These are phyloP conservation scores for Choiromyces venosus DNA, from an alignment of 495 filamentous ascomycete species.

Conservation along the genomic window DNA sequence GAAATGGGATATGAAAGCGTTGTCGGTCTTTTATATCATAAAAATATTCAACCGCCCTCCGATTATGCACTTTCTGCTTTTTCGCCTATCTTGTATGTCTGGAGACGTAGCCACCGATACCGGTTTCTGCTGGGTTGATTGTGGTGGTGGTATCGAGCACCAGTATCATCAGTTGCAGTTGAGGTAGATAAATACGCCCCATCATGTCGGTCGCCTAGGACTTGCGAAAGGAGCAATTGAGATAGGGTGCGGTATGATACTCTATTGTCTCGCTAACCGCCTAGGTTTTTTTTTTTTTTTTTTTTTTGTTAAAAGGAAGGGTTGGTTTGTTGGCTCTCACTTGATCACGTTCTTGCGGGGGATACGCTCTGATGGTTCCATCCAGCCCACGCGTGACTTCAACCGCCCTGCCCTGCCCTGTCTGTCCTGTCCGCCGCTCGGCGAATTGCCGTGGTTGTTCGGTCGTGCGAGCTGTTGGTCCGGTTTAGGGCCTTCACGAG, in stretches of 20 bases:
- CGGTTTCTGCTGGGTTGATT: background rate
- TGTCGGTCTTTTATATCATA: background rate
- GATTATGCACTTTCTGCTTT: conserved; percentile 28
- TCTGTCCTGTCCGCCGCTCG: conserved; percentile 8
- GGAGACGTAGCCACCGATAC: conserved; percentile 16
- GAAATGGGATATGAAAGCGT: background rate
- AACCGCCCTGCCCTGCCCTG: background rate
- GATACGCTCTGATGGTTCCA: conserved; percentile 17
- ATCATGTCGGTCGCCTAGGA: conserved; percentile 15
- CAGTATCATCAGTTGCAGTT: conserved; percentile 25
- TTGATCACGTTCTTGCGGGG: conserved; percentile 28
- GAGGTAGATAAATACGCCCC: conserved; percentile 25
- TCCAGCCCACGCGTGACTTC: conserved; percentile 28
- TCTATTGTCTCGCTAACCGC: background rate
- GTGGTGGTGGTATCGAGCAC: conserved; percentile 12
- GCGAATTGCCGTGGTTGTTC: conserved; percentile 28
- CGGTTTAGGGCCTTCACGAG: conserved; percentile 10
- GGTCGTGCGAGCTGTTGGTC: conserved; percentile 36
- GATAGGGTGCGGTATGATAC: background rate
- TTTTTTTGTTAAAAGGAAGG: background rate
- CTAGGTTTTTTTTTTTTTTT: background rate
- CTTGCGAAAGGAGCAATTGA: conserved; percentile 9
- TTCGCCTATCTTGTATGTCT: conserved; percentile 12
- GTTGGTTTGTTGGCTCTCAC: conserved; percentile 26
- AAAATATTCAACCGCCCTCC: conserved; percentile 22